Percentiles rank a stretch among this genome's conserved stretches.
phyloP scores from a whole-genome alignment of 345 rosid species.

The Toxicodendron radicans region DNA sequence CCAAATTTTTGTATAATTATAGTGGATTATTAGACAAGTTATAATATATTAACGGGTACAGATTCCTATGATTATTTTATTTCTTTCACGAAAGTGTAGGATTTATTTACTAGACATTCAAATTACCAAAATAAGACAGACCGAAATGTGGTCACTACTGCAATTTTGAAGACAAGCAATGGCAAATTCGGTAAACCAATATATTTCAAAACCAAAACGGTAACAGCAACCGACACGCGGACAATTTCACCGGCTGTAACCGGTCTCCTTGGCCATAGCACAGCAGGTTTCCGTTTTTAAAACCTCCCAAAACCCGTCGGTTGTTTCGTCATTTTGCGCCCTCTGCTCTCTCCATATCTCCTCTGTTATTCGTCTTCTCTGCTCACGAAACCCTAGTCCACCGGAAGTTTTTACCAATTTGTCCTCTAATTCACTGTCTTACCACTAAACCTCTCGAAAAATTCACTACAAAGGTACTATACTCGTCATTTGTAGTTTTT shows the following conservation, averaged over 20 bases:
- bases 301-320: slow-evolving; percentile 34
- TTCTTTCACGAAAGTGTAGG: not conserved
- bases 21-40: not conserved
- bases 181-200: slow-evolving; percentile 26
- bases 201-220: slow-evolving; percentile 20
- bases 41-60: not conserved
- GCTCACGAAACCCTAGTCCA: slow-evolving; percentile 15
- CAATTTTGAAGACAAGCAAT: not conserved
- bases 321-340: slow-evolving; percentile 24
- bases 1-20: not conserved
- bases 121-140: not conserved
- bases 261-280: slow-evolving; percentile 30
- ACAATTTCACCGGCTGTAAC: slow-evolving; percentile 32
- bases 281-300: slow-evolving; percentile 43
- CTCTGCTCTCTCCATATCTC: slow-evolving; percentile 28
- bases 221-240: slow-evolving; percentile 31
- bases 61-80: not conserved
- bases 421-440: slow-evolving; percentile 29
- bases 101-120: not conserved
- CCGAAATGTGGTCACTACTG: not conserved
- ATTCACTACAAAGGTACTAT: not conserved
- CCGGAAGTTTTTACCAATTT: slow-evolving; percentile 18
- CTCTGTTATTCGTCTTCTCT: slow-evolving; percentile 16
- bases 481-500: not conserved
- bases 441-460: not conserved